Conservation (phyloP, 2,329 filamentous ascomycete species). For the Huntiella savannae region DNA sequence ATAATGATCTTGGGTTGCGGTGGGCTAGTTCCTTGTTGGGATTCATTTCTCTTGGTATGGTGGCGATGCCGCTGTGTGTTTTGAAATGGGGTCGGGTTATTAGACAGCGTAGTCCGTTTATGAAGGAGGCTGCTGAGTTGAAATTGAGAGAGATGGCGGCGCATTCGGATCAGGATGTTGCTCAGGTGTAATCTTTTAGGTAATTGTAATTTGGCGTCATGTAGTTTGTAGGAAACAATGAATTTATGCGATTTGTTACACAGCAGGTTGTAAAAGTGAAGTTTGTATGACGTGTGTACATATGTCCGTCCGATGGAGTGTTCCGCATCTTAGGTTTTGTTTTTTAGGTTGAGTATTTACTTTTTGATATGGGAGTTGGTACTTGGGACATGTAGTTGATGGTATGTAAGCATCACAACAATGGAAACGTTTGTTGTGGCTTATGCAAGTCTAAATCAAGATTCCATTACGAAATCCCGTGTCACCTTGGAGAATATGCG, state of each 20-base stretch:
- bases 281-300: not conserved
- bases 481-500: no score
- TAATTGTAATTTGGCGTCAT: not conserved
- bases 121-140: constrained; percentile 9
- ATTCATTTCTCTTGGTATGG: constrained; percentile 10
- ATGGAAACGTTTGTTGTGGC: no score
- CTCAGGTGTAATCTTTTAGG: no score
- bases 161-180: not conserved
- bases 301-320: not conserved
- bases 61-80: constrained; percentile 8
- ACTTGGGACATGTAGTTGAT: no score
- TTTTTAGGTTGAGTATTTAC: not conserved
- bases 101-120: constrained; percentile 10
- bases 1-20: constrained; percentile 8
- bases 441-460: no score
- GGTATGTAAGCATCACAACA: no score
- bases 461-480: no score
- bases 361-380: no score
- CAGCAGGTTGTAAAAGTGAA: not conserved
- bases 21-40: constrained; percentile 11
- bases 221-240: not conserved
- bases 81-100: constrained; percentile 9
- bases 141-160: constrained; percentile 1
- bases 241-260: not conserved
- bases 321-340: not conserved